These are phyloP conservation scores for Daphne laureola DNA, from an alignment of 441 rosid species.

Conservation along the genomic window DNA sequence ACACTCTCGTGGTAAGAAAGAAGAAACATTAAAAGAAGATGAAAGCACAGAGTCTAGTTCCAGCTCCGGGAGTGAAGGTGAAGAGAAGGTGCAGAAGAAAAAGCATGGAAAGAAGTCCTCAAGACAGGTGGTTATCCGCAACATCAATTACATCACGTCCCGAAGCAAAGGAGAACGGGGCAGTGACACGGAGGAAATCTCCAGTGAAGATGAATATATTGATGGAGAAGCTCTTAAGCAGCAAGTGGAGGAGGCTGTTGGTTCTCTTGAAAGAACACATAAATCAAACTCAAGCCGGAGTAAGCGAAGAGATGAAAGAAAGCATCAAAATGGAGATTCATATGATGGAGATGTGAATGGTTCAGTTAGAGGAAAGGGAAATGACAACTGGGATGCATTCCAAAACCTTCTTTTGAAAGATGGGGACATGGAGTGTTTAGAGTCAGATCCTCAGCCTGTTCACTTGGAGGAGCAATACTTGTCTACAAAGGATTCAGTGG, in stretches of 20 bases:
- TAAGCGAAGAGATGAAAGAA: slow-evolving; percentile 36
- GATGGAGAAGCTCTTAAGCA: slow-evolving; percentile 62
- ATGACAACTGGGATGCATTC: slow-evolving; percentile 75
- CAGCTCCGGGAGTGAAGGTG: slow-evolving; percentile 37
- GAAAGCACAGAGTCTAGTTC: slow-evolving; percentile 47
- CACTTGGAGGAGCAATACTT: slow-evolving; percentile 27
- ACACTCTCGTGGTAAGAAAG: slow-evolving; percentile 29
- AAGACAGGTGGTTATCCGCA: slow-evolving; percentile 86
- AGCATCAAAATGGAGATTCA: slow-evolving; percentile 19
- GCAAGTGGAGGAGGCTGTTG: slow-evolving; percentile 78
- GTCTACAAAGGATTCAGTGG: slow-evolving; percentile 22
- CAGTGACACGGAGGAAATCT: slow-evolving; percentile 41
- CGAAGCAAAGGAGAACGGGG: slow-evolving; percentile 56
- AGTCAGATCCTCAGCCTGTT: slow-evolving; percentile 20
- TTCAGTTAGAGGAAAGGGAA: slow-evolving; percentile 31
- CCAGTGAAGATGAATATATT: slow-evolving; percentile 52
- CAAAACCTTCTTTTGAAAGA: slow-evolving; percentile 73
- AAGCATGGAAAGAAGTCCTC: slow-evolving; percentile 69
- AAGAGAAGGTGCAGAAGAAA: slow-evolving; percentile 30
- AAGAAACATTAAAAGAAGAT: slow-evolving; percentile 37
- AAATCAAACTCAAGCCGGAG: slow-evolving; percentile 45
- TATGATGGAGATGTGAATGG: slow-evolving; percentile 20
- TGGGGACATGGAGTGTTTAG: slow-evolving; percentile 33
- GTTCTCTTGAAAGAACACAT: slow-evolving; percentile 57
- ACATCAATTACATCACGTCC: slow-evolving; percentile 89